Conservation (phyloP, 1,284 basidiomycete species). For the Puccinia coronata region DNA sequence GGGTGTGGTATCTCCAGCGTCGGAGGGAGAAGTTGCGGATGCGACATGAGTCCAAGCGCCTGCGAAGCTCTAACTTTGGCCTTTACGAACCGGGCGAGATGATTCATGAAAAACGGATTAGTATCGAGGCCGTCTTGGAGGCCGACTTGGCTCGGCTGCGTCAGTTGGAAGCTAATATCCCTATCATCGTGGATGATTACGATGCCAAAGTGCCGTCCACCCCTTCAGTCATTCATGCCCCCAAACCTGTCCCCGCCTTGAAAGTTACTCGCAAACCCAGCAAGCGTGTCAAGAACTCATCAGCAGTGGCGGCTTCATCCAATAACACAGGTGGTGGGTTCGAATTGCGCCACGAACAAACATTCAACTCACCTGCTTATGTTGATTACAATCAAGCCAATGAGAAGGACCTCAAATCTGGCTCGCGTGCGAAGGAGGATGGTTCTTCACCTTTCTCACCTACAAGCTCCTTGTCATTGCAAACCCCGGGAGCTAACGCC, state of each 20-base stretch:
- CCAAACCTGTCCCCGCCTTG: not conserved
- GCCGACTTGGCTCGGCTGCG: slow-evolving; percentile 11
- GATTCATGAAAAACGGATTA: slow-evolving; percentile 12
- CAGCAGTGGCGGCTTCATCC: not conserved
- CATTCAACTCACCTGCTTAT: not conserved
- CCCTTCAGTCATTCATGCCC: too few species aligned
- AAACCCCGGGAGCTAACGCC: not conserved
- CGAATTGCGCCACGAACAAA: not conserved
- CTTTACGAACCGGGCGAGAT: not conserved
- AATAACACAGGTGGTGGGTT: not conserved
- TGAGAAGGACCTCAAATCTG: not conserved
- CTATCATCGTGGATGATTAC: slow-evolving; percentile 15
- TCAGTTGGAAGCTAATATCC: not conserved
- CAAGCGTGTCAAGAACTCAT: not conserved
- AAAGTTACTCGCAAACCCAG: slow-evolving; percentile 9
- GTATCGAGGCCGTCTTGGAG: slow-evolving; percentile 17
- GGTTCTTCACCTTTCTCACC: not conserved
- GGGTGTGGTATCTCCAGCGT: slow-evolving; percentile 15
- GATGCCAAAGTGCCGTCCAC: not conserved
- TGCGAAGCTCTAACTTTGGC: slow-evolving; percentile 15
- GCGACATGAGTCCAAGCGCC: not conserved
- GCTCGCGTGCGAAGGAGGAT: too few species aligned
- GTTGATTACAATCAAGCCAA: not conserved
- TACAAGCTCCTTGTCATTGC: slow-evolving; percentile 1
- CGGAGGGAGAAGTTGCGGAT: not conserved